phyloP scores from a whole-genome alignment of 2,329 filamentous ascomycete species.

The Myriangium duriaei region DNA sequence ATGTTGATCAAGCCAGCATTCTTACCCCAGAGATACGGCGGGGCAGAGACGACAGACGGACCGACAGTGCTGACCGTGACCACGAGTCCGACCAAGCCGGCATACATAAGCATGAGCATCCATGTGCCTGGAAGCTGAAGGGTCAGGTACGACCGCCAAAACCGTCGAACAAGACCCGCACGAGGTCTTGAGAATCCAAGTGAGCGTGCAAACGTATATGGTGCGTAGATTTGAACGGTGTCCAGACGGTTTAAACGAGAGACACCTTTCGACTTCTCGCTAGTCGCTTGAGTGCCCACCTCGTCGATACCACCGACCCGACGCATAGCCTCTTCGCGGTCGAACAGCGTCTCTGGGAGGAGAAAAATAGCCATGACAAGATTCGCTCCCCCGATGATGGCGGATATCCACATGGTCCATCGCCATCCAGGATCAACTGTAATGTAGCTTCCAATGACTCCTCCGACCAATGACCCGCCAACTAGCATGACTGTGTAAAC shows the following conservation, averaged over 20 bases:
- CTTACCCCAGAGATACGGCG: conserved; percentile 31
- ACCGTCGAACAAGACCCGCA: conserved; percentile 22
- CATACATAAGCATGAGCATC: conserved; percentile 31
- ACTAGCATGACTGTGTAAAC: conserved; percentile 30
- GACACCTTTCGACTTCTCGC: conserved; percentile 14
- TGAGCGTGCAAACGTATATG: conserved; percentile 25
- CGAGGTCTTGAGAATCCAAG: conserved; percentile 25
- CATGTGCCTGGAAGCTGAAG: conserved; percentile 30
- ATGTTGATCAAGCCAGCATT: conserved; percentile 28
- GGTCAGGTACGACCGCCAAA: conserved; percentile 26
- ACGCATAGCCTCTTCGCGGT: conserved; percentile 19
- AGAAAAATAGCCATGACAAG: conserved; percentile 25
- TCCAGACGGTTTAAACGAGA: conserved; percentile 15
- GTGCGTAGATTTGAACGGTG: conserved; percentile 9
- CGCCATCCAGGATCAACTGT: conserved; percentile 21
- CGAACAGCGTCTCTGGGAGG: conserved; percentile 29
- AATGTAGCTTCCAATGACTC: conserved; percentile 30
- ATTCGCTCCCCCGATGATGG: conserved; percentile 22
- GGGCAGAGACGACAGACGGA: conserved; percentile 25
- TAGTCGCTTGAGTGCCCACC: conserved; percentile 13
- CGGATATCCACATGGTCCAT: conserved; percentile 32
- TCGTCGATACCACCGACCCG: conserved; percentile 13
- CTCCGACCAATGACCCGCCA: conserved; percentile 26
- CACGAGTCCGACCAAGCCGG: conserved; percentile 29
- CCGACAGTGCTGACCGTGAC: conserved; percentile 28